Evolutionary conservation across 73 alveolate species (phyloP), one percentile per base, ranked within the genome.

Genomic region (Paramecium primaurelia): DNA sequence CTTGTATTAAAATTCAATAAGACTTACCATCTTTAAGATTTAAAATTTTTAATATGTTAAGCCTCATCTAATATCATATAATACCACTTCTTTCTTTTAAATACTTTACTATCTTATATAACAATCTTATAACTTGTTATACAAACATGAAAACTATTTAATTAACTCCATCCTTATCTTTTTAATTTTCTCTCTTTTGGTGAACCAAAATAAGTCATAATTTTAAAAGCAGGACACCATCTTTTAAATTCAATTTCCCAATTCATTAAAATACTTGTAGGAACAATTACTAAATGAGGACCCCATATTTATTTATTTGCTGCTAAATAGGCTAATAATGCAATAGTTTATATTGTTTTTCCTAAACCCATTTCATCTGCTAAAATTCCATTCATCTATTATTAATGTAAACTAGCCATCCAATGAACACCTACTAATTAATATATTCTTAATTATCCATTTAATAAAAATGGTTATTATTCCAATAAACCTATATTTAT

Each of bases 301-400:
- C 99, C 99, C 99, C 99, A 99, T 30, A 98, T 93, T 3, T 98
- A 58, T 92, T 95, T 96, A 93, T 95, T 97, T 71, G 98, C 95
- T 6, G 99, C 99, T 34, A 97, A 92, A 89, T 96, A 96, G 1
- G 99, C 99, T 22, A 98, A 75, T 45, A 97, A 95, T 0, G 99
- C 96, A 25, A 97, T 98, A 6, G 99, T 97, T 92, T 98, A 97
- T 22, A 97, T 97, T 8, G 99, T 97, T 75, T 97, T 97, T 28
- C 99, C 99, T 58, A 97, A 93, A 71, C 99, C 99, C 99, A 95
- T 96, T 94, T 99, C 99, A 95, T 99, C 99, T 14, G 99, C 99
- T 69, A 99, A 93, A 47, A 99, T 99, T 38, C 99, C 99, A 94
- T 99, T 99, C 91, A 99, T 95, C 30, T 97, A 93, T 94, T 98